Conservation (phyloP, 495 filamentous ascomycete genomes). For the Xylaria flabelliformis region DNA sequence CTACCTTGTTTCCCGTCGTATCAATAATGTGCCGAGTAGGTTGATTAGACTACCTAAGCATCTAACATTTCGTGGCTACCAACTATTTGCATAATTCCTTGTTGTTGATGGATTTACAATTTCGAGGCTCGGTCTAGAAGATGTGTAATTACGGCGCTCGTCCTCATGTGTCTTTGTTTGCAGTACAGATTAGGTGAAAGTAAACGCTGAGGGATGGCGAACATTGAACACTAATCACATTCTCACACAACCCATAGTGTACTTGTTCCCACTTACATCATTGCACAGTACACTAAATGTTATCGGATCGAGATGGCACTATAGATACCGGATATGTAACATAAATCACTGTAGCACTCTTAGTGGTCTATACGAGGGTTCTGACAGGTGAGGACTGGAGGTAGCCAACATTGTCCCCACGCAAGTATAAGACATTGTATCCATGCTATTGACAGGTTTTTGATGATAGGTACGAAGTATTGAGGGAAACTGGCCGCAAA, state of each 20-base stretch:
- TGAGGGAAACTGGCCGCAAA: slow-evolving; percentile 13
- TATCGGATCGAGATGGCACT: background rate
- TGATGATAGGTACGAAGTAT: no score
- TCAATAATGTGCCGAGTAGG: slow-evolving; percentile 8
- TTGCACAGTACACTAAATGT: background rate
- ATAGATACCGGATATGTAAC: background rate
- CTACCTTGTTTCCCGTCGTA: background rate
- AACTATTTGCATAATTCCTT: background rate
- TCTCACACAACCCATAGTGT: background rate
- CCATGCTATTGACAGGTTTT: background rate
- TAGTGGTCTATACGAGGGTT: background rate
- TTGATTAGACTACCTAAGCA: no score
- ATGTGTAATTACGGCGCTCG: background rate
- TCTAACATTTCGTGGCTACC: background rate
- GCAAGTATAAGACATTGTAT: background rate
- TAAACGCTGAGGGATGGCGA: slow-evolving; percentile 1
- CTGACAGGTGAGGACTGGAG: background rate
- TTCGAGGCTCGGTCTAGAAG: background rate
- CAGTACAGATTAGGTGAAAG: background rate
- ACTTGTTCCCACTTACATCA: slow-evolving; percentile 8
- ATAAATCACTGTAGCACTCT: background rate
- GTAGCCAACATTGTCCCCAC: background rate
- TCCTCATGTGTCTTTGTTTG: background rate
- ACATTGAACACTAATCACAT: slow-evolving; percentile 1
- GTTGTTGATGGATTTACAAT: background rate